A percentile compares a stretch with the other conserved stretches of the same genome.
Evolutionary conservation across 257 asterid species (phyloP).

Genomic region (Knoxia roxburghii): DNA sequence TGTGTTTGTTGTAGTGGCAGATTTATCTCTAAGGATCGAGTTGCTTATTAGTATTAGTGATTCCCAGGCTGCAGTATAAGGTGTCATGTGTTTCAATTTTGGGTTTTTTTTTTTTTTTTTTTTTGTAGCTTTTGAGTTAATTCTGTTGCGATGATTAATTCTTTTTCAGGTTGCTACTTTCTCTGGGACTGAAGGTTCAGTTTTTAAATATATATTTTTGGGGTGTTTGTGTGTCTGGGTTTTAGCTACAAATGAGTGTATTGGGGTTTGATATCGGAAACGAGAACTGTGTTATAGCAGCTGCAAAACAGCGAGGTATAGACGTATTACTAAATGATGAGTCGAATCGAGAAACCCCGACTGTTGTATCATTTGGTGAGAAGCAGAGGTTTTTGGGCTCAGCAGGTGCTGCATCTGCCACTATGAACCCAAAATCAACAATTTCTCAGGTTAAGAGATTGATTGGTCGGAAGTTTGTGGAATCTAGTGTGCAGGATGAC

Average conservation of each 20-base stretch:
- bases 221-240: conserved; percentile 18
- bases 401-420: conserved; percentile 90
- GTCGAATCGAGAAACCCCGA: conserved; percentile 83
- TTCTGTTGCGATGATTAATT: conserved; percentile 10
- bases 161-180: conserved; percentile 5
- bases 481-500: conserved; percentile 65
- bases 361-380: conserved; percentile 86
- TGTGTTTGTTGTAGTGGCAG: neutral
- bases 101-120: no score
- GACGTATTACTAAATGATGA: conserved; percentile 87
- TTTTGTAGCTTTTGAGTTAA: conserved; percentile 5
- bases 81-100: neutral
- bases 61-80: neutral
- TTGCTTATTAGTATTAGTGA: neutral
- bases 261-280: conserved; percentile 93
- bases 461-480: conserved; percentile 62
- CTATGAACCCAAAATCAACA: conserved; percentile 90
- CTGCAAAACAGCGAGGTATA: conserved; percentile 74
- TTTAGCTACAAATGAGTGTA: conserved; percentile 56
- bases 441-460: conserved; percentile 86
- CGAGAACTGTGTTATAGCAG: conserved; percentile 89
- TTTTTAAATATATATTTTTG: conserved; percentile 5
- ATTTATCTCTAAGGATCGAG: neutral
- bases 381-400: conserved; percentile 89
- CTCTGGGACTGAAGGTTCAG: conserved; percentile 15